A percentile compares a stretch with the other conserved stretches of the same genome.
These are phyloP conservation scores for Cutaneotrichosporon cutaneum DNA, from an alignment of 1,284 basidiomycete genomes.

Conservation along the genomic window DNA sequence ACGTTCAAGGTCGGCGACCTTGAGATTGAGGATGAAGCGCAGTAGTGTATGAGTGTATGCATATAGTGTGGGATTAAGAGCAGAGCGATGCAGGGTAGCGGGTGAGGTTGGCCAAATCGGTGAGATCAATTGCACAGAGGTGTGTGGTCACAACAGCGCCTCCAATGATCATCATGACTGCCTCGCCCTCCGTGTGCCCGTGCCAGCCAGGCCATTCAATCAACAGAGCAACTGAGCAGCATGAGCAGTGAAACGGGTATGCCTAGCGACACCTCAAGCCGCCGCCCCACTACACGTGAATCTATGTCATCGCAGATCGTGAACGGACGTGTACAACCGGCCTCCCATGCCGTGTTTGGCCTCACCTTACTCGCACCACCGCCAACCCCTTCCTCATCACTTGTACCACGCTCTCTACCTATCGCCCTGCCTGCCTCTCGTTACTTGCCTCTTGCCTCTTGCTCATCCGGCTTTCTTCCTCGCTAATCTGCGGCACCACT, in stretches of 20 bases:
- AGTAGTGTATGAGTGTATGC: background rate
- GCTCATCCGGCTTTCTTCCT: background rate
- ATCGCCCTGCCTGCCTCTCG: background rate
- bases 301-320: background rate
- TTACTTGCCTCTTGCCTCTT: background rate
- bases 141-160: too few relatives aligned
- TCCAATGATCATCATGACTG: too few relatives aligned
- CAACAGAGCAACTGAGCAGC: too few relatives aligned
- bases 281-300: background rate
- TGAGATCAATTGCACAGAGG: too few relatives aligned
- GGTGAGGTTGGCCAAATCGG: too few relatives aligned
- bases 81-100: too few relatives aligned
- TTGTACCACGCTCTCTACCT: too few relatives aligned
- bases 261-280: too few relatives aligned
- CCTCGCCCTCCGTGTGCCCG: too few relatives aligned
- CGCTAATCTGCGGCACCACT: background rate
- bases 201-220: too few relatives aligned
- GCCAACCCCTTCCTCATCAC: background rate
- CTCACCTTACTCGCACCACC: background rate
- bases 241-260: too few relatives aligned
- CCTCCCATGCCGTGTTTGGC: background rate
- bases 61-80: too few relatives aligned
- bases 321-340: background rate
- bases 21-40: slow-evolving; percentile 23
- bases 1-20: slow-evolving; percentile 18